phyloP scores from a whole-genome alignment of 257 asterid species.

The Solanum pinnatisectum region DNA sequence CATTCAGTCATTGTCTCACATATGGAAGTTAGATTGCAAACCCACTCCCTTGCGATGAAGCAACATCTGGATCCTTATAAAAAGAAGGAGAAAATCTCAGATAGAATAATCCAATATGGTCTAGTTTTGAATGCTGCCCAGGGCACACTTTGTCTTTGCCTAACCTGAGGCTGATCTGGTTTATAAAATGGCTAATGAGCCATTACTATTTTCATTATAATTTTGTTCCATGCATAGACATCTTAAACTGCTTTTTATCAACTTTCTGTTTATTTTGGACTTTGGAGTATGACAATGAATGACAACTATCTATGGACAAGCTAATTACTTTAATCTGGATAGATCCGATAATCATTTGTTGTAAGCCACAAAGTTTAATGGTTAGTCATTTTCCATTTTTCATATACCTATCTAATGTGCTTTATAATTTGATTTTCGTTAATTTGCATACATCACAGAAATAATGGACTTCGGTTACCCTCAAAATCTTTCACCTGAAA shows the following conservation, averaged over 20 bases:
- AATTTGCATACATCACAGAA: slow-evolving; percentile 40
- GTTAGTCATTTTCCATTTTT: background rate
- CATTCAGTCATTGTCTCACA: background rate
- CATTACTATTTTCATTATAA: background rate
- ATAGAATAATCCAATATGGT: background rate
- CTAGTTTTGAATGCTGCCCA: background rate
- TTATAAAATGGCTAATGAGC: background rate
- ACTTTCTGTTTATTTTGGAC: background rate
- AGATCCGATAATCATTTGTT: background rate
- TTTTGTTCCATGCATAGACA: background rate
- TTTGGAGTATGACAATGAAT: background rate
- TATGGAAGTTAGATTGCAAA: background rate
- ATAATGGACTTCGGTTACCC: slow-evolving; percentile 99
- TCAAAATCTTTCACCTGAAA: slow-evolving; percentile 96
- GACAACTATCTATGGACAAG: background rate
- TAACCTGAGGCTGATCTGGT: background rate
- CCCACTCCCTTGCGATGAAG: background rate
- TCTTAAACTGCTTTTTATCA: background rate
- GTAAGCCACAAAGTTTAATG: background rate
- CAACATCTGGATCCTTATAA: background rate
- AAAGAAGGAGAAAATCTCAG: background rate
- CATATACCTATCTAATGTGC: background rate
- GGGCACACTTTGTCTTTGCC: background rate
- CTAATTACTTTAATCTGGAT: background rate
- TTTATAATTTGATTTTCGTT: background rate